Evolutionary conservation across 306 rosid genomes (phyloP).

Genomic region (Cicer pinnatifidum): DNA sequence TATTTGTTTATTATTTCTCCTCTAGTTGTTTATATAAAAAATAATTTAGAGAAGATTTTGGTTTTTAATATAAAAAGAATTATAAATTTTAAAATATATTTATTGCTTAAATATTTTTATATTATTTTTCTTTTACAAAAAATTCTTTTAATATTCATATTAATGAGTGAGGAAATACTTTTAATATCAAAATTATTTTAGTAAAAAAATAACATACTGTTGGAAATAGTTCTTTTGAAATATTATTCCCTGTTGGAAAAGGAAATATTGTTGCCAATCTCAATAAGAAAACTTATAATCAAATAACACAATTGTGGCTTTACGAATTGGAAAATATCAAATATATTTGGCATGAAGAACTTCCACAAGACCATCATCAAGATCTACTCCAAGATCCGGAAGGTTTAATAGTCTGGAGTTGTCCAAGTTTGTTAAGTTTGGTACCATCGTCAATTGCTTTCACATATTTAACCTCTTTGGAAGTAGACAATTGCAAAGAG

Average conservation of each 20-base stretch:
- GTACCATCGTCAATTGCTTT: background rate
- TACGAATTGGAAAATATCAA: background rate
- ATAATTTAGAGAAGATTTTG: too few species aligned
- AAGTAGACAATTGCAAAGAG: background rate
- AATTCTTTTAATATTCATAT: too few species aligned
- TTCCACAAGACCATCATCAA: background rate
- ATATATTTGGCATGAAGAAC: background rate
- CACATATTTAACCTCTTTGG: background rate
- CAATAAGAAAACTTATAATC: background rate
- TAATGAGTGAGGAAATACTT: too few species aligned
- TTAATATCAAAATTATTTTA: too few species aligned
- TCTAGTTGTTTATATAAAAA: too few species aligned
- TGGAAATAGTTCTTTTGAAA: background rate
- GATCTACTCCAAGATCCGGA: background rate
- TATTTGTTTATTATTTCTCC: too few species aligned
- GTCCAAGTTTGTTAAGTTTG: background rate
- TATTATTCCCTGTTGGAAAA: background rate
- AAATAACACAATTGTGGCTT: background rate
- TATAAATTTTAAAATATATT: too few species aligned
- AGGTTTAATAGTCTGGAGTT: accelerated
- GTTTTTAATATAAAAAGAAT: too few species aligned
- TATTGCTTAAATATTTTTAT: too few species aligned
- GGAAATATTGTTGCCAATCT: background rate
- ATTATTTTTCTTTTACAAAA: too few species aligned
- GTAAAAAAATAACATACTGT: too few species aligned